phyloP scores from a whole-genome alignment of 257 asterid species.

The Ocimum tenuiflorum region DNA sequence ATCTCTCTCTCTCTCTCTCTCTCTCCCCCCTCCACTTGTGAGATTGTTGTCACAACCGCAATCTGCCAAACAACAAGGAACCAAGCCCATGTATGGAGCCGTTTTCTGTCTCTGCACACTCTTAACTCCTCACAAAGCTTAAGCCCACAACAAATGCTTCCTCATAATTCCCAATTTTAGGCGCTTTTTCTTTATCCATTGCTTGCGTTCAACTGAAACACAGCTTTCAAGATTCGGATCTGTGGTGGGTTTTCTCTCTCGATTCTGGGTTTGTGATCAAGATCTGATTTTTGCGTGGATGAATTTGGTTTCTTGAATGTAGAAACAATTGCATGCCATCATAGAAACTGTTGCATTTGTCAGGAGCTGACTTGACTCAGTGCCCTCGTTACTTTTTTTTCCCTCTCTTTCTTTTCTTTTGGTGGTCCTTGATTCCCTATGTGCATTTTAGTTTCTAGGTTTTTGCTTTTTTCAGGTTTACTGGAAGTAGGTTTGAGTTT shows the following conservation, averaged over 20 bases:
- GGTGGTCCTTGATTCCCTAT: slow-evolving; percentile 40
- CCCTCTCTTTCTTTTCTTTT: background rate
- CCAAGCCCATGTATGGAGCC: slow-evolving; percentile 19
- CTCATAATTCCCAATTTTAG: slow-evolving; percentile 32
- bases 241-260: slow-evolving; percentile 13
- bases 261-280: slow-evolving; percentile 18
- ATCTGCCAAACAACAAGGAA: slow-evolving; percentile 21
- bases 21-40: slow-evolving; percentile 32
- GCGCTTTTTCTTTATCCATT: slow-evolving; percentile 21
- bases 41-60: slow-evolving; percentile 23
- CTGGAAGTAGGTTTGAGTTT: slow-evolving; percentile 26
- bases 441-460: slow-evolving; percentile 29
- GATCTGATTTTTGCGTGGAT: slow-evolving; percentile 25
- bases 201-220: too few relatives aligned
- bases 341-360: slow-evolving; percentile 35
- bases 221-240: slow-evolving; percentile 22
- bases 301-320: slow-evolving; percentile 3
- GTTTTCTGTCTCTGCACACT: slow-evolving; percentile 6
- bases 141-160: background rate
- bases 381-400: slow-evolving; percentile 19
- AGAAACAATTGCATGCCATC: slow-evolving; percentile 26
- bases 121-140: slow-evolving; percentile 1
- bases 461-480: slow-evolving; percentile 32
- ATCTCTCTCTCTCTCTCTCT: too few relatives aligned
- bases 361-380: slow-evolving; percentile 39